Evolutionary conservation across 1,284 basidiomycete genomes (phyloP).

Genomic region (Ustilago sp.): DNA sequence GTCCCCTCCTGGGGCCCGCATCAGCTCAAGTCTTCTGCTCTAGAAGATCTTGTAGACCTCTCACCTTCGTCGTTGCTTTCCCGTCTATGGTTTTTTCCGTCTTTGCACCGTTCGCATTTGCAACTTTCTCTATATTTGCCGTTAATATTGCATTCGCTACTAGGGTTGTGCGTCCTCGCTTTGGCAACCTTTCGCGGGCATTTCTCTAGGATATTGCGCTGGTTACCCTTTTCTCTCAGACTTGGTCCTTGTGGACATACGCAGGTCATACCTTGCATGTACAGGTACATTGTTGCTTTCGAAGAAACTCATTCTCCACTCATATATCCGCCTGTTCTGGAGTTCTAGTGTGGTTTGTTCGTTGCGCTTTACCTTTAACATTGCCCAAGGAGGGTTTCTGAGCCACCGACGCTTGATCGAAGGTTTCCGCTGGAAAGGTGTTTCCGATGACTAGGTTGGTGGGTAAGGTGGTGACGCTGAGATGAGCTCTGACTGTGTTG

Average conservation of each 20-base stretch:
- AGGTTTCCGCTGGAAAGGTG: neutral
- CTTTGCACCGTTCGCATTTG: constrained; percentile 45
- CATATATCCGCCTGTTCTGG: neutral
- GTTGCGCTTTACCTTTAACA: no score
- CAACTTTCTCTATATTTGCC: constrained; percentile 31
- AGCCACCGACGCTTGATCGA: neutral
- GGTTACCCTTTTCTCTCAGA: constrained; percentile 6
- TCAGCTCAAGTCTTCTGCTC: neutral
- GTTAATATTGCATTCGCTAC: constrained; percentile 34
- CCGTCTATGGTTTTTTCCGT: constrained; percentile 30
- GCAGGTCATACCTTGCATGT: constrained; percentile 20
- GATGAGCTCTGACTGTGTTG: neutral
- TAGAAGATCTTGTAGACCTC: neutral
- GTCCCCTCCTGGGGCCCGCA: neutral
- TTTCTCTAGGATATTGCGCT: constrained; percentile 13
- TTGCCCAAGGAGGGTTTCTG: no score
- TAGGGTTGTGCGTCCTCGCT: constrained; percentile 5
- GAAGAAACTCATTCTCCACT: constrained; percentile 17
- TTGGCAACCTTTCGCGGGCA: neutral
- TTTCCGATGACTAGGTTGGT: neutral
- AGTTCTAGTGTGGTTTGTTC: neutral
- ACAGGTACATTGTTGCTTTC: constrained; percentile 24
- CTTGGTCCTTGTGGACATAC: constrained; percentile 1
- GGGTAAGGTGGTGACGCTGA: neutral
- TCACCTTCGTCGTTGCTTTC: constrained; percentile 14